Conservation (phyloP, 2,329 filamentous ascomycete species). For the Thielaviopsis ethacetica region DNA sequence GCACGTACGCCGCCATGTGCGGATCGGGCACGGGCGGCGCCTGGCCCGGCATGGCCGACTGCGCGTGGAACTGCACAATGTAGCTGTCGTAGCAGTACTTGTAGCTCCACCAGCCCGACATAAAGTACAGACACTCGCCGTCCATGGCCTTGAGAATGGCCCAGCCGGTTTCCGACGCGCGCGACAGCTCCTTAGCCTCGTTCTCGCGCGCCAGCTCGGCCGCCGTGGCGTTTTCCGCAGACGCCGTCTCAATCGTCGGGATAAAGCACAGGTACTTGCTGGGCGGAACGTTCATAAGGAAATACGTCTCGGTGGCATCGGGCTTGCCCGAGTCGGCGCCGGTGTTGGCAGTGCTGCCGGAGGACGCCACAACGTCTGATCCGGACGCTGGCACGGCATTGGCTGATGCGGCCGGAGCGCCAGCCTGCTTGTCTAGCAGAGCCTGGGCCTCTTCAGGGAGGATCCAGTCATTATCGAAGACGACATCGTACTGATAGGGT, state of each 20-base stretch:
- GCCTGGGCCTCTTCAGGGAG: constrained; percentile 51
- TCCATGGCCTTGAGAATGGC: constrained; percentile 66
- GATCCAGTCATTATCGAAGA: constrained; percentile 58
- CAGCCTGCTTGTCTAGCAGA: constrained; percentile 30
- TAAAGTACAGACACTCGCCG: constrained; percentile 61
- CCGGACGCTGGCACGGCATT: constrained; percentile 1
- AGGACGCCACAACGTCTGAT: constrained; percentile 23
- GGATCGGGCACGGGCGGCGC: constrained; percentile 66
- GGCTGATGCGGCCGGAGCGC: constrained; percentile 17
- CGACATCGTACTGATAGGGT: constrained; percentile 54
- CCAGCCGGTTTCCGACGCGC: constrained; percentile 63
- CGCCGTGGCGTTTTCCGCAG: constrained; percentile 46
- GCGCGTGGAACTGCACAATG: constrained; percentile 79
- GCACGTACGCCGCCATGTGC: constrained; percentile 55
- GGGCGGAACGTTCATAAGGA: constrained; percentile 55
- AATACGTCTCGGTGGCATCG: constrained; percentile 33
- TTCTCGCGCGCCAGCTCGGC: constrained; percentile 52
- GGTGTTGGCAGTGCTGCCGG: constrained; percentile 16
- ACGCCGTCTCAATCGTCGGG: constrained; percentile 46
- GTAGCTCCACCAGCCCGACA: constrained; percentile 92
- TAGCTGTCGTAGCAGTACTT: constrained; percentile 82
- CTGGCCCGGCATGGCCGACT: constrained; percentile 49
- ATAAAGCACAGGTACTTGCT: constrained; percentile 73
- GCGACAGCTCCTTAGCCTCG: constrained; percentile 62
- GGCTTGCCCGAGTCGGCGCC: constrained; percentile 12